Evolutionary conservation across 768 basidiomycete species (phyloP), one percentile per base, ranked within the genome.

Genomic region (Rhizopogon vesiculosus): DNA sequence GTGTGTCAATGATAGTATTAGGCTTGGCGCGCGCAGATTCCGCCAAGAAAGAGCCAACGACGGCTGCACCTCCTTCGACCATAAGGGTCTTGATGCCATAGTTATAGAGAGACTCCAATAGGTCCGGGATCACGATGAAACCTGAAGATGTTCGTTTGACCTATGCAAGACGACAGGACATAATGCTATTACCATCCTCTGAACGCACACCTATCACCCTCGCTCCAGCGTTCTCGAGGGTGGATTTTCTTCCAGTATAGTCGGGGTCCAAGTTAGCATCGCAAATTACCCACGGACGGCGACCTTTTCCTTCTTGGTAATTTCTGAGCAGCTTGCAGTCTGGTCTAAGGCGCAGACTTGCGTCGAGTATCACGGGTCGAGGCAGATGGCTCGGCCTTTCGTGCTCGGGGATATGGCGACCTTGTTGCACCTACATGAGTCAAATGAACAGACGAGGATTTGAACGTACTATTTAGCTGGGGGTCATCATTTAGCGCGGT

Each of bases 401-500:
- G 60, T 61, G 62, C 57, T 58, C 60, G 2, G 84, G 83, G 22
- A 89, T 75, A 65, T 79, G 76, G 29, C 83, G 82, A 46, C 81
- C 87, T 88, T 28, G 35, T 51, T 46, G 44, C 59, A 41, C 48
- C 43, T 45, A 40, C 42, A 42, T 54, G 39, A 8, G 44, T 43
- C 15, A 44, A 16, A 55, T 18, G 29, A 49, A 55, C 15, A 16
- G 42, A 53, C 18, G 43, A 41, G 54, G 16, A 22, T 45, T 22
- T 10, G 29, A 3, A 7, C 84, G 61, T 62, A 91, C 95, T 84
- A 62, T 95, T 96, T n/a, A 99, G 77, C 64, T 97, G 90, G 4
- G 96, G 96, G 67, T 99, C 80, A 64, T 99, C 96, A 57, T 93
- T 91, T 44, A 93, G 71, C 19, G 91, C 85, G 0, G 96, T 98